A percentile compares a stretch with the other conserved stretches of the same genome.
Evolutionary conservation across 352 stramenopile species (phyloP).

Genomic region (Phytophthora palmivora): DNA sequence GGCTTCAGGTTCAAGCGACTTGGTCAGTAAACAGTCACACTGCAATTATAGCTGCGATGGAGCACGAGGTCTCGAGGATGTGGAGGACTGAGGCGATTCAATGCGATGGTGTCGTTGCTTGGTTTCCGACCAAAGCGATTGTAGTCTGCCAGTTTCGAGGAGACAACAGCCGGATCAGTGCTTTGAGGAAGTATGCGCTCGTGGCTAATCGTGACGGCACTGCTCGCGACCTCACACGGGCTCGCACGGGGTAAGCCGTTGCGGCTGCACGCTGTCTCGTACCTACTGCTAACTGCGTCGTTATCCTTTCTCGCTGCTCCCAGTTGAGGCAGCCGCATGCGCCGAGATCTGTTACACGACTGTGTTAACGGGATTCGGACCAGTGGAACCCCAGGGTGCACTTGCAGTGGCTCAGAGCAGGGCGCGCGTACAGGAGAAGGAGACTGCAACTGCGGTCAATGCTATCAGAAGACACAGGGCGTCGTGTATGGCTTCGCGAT

Average conservation of each 20-base stretch:
- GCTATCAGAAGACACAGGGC: constrained; percentile 42
- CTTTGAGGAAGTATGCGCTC: constrained; percentile 20
- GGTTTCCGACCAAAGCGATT: neutral
- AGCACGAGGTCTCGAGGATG: neutral
- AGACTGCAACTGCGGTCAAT: constrained; percentile 49
- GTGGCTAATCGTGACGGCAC: constrained; percentile 15
- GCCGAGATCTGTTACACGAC: constrained; percentile 45
- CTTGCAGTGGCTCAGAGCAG: constrained; percentile 37
- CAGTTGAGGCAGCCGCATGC: constrained; percentile 36
- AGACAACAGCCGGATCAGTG: constrained; percentile 11
- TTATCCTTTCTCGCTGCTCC: too few relatives aligned
- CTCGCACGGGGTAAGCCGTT: too few relatives aligned
- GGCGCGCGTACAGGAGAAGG: constrained; percentile 28
- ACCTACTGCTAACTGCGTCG: too few relatives aligned
- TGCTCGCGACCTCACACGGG: constrained; percentile 11
- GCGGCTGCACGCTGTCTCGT: too few relatives aligned
- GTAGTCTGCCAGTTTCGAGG: constrained; percentile 22
- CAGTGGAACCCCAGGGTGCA: constrained; percentile 36
- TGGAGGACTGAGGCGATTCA: neutral
- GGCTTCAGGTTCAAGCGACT: too few relatives aligned
- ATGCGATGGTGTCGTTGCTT: neutral
- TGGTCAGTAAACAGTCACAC: too few relatives aligned
- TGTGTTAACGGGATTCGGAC: constrained; percentile 43
- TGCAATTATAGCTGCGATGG: neutral
- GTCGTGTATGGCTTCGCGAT: constrained; percentile 39